These are phyloP conservation scores for Tubosaeta sp. DNA, from an alignment of 768 basidiomycete genomes.

Conservation along the genomic window DNA sequence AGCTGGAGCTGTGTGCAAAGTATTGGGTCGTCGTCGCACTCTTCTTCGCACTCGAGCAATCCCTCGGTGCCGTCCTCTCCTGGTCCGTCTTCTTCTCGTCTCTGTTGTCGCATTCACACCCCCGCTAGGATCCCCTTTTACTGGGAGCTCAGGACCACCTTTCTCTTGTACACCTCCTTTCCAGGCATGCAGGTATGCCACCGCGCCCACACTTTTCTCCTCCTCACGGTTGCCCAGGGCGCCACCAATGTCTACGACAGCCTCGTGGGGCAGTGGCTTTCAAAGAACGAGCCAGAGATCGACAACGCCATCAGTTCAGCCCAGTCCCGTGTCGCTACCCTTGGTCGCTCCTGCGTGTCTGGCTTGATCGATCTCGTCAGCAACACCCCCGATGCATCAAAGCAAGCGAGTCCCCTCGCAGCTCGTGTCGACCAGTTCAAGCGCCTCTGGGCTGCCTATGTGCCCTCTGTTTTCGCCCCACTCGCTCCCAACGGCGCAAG, in stretches of 20 bases:
- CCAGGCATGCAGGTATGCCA: constrained; percentile 61
- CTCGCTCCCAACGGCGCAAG: constrained; percentile 13
- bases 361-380: constrained; percentile 48
- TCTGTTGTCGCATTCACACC: constrained; percentile 7
- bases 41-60: constrained; percentile 59
- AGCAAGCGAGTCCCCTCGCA: not conserved
- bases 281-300: constrained; percentile 53
- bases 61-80: constrained; percentile 59
- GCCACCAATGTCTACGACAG: constrained; percentile 60
- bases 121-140: constrained; percentile 68
- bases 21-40: constrained; percentile 64
- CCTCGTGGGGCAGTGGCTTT: constrained; percentile 59
- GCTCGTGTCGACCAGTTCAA: constrained; percentile 28
- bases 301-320: constrained; percentile 55
- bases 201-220: not conserved
- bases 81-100: constrained; percentile 41
- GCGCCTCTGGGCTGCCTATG: constrained; percentile 40
- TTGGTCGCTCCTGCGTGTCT: constrained; percentile 48
- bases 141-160: constrained; percentile 66
- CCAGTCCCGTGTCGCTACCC: constrained; percentile 51
- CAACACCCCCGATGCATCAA: constrained; percentile 24
- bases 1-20: constrained; percentile 46
- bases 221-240: constrained; percentile 42
- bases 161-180: constrained; percentile 63
- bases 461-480: constrained; percentile 36